phyloP scores from a whole-genome alignment of 345 rosid species.

The Angophora floribunda region DNA sequence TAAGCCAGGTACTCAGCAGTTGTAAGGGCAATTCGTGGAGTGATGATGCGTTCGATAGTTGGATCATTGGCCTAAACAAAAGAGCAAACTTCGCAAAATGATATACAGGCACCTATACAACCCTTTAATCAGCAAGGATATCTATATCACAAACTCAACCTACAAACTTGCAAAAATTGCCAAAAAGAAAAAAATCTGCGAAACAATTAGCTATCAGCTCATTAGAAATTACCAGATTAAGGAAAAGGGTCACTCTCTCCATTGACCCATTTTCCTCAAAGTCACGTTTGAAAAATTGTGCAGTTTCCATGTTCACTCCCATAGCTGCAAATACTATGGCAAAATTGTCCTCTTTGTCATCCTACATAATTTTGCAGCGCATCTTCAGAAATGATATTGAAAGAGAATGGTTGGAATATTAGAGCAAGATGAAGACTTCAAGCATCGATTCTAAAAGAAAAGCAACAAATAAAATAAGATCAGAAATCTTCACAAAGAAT shows the following conservation, averaged over 20 bases:
- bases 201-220: background rate
- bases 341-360: conserved; percentile 78
- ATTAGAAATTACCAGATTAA: conserved; percentile 53
- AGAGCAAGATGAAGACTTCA: background rate
- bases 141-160: background rate
- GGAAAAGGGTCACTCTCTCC: conserved; percentile 96
- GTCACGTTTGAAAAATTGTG: conserved; percentile 95
- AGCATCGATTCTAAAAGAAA: background rate
- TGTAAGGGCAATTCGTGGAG: conserved; percentile 95
- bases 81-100: background rate
- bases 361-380: conserved; percentile 28
- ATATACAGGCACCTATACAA: background rate
- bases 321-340: conserved; percentile 98
- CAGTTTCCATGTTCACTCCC: conserved; percentile 99
- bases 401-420: background rate
- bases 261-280: conserved; percentile 98
- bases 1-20: conserved; percentile 97
- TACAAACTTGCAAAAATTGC: background rate
- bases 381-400: background rate
- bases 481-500: background rate
- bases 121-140: background rate
- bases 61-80: conserved; percentile 89
- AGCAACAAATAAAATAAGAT: background rate
- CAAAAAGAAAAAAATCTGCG: background rate
- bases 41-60: conserved; percentile 91